Conservation (phyloP, 108 stramenopile species). For the Schizochytrium sp. region DNA sequence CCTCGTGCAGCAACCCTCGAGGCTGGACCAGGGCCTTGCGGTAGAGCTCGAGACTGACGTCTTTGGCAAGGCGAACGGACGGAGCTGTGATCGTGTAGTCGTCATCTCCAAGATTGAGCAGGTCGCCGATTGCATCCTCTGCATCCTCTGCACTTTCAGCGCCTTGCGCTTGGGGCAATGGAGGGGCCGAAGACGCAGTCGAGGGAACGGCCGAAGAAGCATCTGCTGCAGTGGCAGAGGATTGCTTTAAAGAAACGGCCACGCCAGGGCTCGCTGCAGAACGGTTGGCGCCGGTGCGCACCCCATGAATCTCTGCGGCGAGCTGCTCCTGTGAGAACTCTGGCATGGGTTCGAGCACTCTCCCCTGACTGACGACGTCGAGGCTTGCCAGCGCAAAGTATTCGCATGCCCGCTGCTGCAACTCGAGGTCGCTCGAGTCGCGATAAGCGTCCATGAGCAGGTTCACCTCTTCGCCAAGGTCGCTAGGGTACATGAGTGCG, state of each 20-base stretch:
- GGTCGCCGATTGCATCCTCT: not conserved
- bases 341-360: slow-evolving; percentile 84
- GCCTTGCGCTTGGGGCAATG: not conserved
- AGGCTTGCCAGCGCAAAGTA: slow-evolving; percentile 74
- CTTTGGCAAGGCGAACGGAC: not conserved
- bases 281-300: not conserved
- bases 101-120: not conserved
- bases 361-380: slow-evolving; percentile 70
- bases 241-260: too few species aligned
- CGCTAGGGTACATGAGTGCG: slow-evolving; percentile 76
- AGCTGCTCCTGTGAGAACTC: slow-evolving; percentile 77
- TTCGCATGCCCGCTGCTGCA: slow-evolving; percentile 82
- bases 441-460: slow-evolving; percentile 73
- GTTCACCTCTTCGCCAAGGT: slow-evolving; percentile 73
- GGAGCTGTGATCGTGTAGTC: not conserved
- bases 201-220: not conserved
- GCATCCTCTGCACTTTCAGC: not conserved
- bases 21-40: not conserved
- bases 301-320: not conserved
- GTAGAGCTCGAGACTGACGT: not conserved
- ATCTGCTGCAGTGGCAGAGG: too few species aligned
- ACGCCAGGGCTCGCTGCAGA: too few species aligned
- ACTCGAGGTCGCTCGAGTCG: slow-evolving; percentile 75
- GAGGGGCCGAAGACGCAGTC: not conserved
- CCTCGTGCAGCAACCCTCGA: not conserved